Conservation (phyloP, 2,329 filamentous ascomycete species). For the Phaeosphaeria sp. region DNA sequence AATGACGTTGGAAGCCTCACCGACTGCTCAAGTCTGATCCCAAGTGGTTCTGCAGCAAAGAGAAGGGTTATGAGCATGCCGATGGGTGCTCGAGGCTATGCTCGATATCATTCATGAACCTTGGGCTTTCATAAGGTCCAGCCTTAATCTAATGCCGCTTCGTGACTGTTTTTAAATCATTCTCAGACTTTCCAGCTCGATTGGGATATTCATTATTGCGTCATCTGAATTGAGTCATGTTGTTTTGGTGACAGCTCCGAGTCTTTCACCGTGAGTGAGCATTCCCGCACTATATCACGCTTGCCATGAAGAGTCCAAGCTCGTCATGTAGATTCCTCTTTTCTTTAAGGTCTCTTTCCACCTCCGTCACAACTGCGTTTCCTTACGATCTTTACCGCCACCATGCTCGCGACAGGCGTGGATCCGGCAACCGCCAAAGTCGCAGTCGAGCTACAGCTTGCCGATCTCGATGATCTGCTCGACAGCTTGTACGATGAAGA, state of each 20-base stretch:
- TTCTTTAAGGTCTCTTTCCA: background rate
- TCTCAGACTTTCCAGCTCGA: too few relatives aligned
- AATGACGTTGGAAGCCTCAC: slow-evolving; percentile 25
- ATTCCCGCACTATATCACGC: background rate
- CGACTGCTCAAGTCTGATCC: slow-evolving; percentile 31
- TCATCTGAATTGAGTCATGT: too few relatives aligned
- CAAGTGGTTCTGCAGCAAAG: background rate
- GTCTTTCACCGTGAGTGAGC: background rate
- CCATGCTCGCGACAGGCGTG: slow-evolving; percentile 12
- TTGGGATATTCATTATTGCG: too few relatives aligned
- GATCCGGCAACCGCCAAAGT: slow-evolving; percentile 19
- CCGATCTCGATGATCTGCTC: slow-evolving; percentile 9
- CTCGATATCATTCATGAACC: slow-evolving; percentile 1
- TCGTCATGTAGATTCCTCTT: too few relatives aligned
- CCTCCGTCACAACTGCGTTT: background rate
- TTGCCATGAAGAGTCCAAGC: background rate
- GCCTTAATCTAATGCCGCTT: too few relatives aligned
- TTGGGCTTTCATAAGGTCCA: background rate
- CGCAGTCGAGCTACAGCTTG: slow-evolving; percentile 17
- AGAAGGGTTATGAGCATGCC: slow-evolving; percentile 10
- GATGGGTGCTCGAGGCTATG: slow-evolving; percentile 5
- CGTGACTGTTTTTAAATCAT: too few relatives aligned
- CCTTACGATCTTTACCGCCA: background rate
- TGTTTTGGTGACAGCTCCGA: background rate
- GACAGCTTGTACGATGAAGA: slow-evolving; percentile 4